Evolutionary conservation across 73 alveolate genomes (phyloP).

Genomic region (Durusdinium trenchii): DNA sequence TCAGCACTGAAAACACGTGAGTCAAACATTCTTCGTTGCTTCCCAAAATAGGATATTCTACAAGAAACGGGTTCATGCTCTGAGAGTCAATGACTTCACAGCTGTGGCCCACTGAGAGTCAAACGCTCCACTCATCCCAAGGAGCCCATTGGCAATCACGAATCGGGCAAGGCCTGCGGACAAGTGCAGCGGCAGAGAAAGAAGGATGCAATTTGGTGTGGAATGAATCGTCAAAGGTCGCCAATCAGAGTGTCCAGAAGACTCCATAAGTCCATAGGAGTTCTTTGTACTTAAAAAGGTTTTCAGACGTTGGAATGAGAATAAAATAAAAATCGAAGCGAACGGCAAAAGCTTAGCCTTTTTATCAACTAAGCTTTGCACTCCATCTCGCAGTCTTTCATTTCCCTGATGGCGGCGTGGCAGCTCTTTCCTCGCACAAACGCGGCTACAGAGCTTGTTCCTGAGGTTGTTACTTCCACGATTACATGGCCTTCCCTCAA

Average conservation of each 20-base stretch:
- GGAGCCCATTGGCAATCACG: slow-evolving; percentile 82
- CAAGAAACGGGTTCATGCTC: not conserved
- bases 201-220: too few species aligned
- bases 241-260: too few species aligned
- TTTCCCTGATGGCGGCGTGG: slow-evolving; percentile 69
- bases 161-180: slow-evolving; percentile 77
- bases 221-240: too few species aligned
- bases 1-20: not conserved
- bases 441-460: too few species aligned
- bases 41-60: too few species aligned
- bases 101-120: not conserved
- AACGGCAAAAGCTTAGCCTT: not conserved
- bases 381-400: slow-evolving; percentile 75
- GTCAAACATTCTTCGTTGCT: not conserved
- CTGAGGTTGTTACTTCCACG: too few species aligned
- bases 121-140: slow-evolving; percentile 88
- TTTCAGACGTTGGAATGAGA: not conserved
- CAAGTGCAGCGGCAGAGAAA: not conserved
- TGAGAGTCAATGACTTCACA: not conserved
- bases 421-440: slow-evolving; percentile 82
- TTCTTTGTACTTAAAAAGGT: too few species aligned
- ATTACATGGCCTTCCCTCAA: too few species aligned
- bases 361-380: not conserved
- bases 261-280: too few species aligned
- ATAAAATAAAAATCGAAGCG: not conserved